These are phyloP conservation scores for Pythium apleroticum DNA, from an alignment of 352 stramenopile genomes.

Conservation along the genomic window DNA sequence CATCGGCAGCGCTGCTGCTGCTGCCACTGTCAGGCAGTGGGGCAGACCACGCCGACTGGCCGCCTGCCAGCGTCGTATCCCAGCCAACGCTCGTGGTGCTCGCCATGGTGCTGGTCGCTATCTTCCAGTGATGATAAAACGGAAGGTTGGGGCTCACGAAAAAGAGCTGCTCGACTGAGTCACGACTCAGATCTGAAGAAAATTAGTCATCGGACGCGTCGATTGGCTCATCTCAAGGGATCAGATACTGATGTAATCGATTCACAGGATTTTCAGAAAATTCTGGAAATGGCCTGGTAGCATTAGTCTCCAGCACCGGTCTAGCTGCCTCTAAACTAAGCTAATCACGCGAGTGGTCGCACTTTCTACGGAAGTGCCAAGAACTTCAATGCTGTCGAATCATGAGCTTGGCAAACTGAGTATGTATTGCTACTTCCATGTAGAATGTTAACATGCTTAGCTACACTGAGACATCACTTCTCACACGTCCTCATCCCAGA, in stretches of 20 bases:
- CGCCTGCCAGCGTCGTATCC: conserved; percentile 40
- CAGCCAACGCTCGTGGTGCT: conserved; percentile 42
- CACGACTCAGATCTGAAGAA: neutral
- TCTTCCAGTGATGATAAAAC: neutral
- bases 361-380: neutral
- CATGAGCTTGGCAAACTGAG: too few relatives aligned
- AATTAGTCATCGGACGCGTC: neutral
- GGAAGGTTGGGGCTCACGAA: neutral
- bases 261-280: neutral
- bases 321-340: neutral
- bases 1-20: conserved; percentile 22
- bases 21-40: conserved; percentile 11
- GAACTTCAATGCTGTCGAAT: too few relatives aligned
- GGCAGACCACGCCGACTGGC: conserved; percentile 27
- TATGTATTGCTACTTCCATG: too few relatives aligned
- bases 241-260: neutral
- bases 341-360: neutral
- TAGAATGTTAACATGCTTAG: neutral
- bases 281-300: neutral
- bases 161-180: conserved; percentile 6
- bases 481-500: conserved; percentile 18
- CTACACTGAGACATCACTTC: neutral
- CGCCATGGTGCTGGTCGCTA: neutral
- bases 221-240: neutral
- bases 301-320: neutral